Evolutionary conservation across 345 rosid genomes (phyloP).

Genomic region (Corymbia maculata): DNA sequence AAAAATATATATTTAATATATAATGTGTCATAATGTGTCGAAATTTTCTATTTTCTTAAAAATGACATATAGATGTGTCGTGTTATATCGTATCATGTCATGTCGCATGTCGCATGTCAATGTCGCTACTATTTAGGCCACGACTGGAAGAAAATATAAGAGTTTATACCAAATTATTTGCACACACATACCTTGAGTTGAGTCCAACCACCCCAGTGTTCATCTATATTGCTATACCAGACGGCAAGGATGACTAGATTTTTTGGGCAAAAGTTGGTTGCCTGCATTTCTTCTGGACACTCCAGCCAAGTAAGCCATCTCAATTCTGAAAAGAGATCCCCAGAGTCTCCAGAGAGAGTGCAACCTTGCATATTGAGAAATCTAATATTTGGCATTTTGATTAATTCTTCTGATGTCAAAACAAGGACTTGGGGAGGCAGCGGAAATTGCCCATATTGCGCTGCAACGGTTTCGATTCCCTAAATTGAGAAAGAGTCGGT

Average conservation of each 20-base stretch:
- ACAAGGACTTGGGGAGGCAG: accelerated
- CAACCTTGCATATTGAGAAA: accelerated
- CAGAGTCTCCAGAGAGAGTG: not conserved
- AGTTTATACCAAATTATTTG: not conserved
- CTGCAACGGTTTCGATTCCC: not conserved
- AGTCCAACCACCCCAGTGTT: not conserved
- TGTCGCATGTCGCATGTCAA: too few species aligned
- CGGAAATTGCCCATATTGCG: accelerated
- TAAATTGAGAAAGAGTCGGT: not conserved
- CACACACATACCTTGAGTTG: not conserved
- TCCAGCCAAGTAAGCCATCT: accelerated
- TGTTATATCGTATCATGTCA: too few species aligned
- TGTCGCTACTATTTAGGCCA: too few species aligned
- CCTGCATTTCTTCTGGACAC: accelerated
- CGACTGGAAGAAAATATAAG: not conserved
- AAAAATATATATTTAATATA: too few species aligned
- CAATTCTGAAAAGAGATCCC: not conserved
- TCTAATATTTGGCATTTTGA: not conserved
- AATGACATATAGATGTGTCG: too few species aligned
- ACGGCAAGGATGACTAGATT: not conserved
- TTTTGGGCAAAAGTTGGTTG: not conserved
- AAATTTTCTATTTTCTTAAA: too few species aligned
- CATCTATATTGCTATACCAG: accelerated
- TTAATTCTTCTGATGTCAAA: not conserved
- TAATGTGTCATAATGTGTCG: too few species aligned